phyloP scores from a whole-genome alignment of 352 stramenopile genomes.

The Phytopythium oedochilum region DNA sequence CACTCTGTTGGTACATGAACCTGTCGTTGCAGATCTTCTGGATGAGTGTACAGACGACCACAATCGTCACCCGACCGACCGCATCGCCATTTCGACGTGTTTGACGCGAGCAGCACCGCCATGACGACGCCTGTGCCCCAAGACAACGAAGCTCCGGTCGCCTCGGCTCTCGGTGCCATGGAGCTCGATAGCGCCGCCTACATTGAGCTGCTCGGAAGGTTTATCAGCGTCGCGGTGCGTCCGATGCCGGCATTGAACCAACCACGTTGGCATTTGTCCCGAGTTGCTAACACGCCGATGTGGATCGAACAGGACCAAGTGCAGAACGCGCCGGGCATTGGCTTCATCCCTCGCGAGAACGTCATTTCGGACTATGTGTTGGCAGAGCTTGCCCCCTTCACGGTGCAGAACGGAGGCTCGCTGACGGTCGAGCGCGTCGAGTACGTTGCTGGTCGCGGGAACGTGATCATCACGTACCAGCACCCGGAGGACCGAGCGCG shows the following conservation, averaged over 20 bases:
- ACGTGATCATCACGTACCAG: conserved; percentile 89
- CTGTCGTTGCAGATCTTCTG: background rate
- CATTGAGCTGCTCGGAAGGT: conserved; percentile 76
- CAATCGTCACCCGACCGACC: no score
- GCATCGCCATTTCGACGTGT: no score
- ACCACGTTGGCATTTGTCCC: no score
- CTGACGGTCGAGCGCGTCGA: conserved; percentile 68
- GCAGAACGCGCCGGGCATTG: conserved; percentile 61
- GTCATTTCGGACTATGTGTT: conserved; percentile 84
- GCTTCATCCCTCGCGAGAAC: conserved; percentile 82
- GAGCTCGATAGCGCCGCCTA: conserved; percentile 75
- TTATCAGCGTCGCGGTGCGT: conserved; percentile 76
- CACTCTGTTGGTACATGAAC: background rate
- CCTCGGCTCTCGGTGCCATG: conserved; percentile 1
- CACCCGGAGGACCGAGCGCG: conserved; percentile 27
- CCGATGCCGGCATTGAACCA: no score
- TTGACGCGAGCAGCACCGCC: no score
- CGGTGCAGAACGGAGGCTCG: conserved; percentile 64
- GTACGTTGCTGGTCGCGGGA: conserved; percentile 78
- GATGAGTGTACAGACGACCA: background rate
- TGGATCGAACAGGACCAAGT: conserved; percentile 33
- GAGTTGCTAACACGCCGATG: background rate
- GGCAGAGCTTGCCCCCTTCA: conserved; percentile 71
- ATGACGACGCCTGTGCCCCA: background rate
- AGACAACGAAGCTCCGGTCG: background rate